Conservation (phyloP, 2,329 filamentous ascomycete species). For the Lecanicillium sp. region DNA sequence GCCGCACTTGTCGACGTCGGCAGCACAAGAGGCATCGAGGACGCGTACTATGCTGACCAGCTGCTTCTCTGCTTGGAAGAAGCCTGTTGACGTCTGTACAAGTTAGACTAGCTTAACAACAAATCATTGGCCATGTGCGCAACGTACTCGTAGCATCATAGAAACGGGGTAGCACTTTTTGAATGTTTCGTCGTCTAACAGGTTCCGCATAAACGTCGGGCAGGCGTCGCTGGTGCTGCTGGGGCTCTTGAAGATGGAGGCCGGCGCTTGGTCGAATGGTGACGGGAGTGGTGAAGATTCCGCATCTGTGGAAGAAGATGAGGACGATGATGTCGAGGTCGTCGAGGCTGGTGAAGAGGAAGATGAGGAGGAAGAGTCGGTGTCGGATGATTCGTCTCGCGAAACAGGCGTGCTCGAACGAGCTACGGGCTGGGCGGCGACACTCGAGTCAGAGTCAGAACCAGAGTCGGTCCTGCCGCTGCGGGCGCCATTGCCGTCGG, state of each 20-base stretch:
- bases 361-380: not conserved
- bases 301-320: conserved; percentile 17
- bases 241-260: conserved; percentile 52
- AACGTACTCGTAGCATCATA: conserved; percentile 67
- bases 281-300: conserved; percentile 46
- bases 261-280: conserved; percentile 61
- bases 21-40: conserved; percentile 71
- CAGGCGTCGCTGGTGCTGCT: conserved; percentile 45
- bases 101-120: conserved; percentile 4
- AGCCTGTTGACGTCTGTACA: conserved; percentile 67
- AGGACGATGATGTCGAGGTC: conserved; percentile 19
- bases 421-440: not conserved
- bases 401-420: not conserved
- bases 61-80: conserved; percentile 74
- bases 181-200: conserved; percentile 63
- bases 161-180: conserved; percentile 76
- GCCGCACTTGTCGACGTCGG: conserved; percentile 60
- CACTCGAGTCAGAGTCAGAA: not conserved
- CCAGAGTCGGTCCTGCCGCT: not conserved
- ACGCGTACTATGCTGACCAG: conserved; percentile 66
- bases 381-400: not conserved
- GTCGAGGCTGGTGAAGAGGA: conserved; percentile 4
- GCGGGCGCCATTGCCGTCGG: not conserved
- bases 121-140: not conserved
- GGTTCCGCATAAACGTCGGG: conserved; percentile 59